Evolutionary conservation across 805 yeast genomes (phyloP), one percentile per base, ranked within the genome.

Genomic region (Debaryomyces hansenii): DNA sequence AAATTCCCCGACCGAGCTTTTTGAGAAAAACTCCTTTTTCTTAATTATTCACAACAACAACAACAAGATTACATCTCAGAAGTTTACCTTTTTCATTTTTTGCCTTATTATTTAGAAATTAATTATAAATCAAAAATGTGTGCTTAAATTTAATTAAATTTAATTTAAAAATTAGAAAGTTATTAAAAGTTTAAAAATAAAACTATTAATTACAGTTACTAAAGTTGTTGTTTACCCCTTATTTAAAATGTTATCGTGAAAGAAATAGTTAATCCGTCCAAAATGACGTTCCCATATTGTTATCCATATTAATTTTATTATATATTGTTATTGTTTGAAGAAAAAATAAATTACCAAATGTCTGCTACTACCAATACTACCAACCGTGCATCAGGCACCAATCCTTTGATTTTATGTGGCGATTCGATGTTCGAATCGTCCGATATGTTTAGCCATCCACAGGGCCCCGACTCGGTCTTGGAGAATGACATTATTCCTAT

Each of bases 161-260:
- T 33, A 44, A 41, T 35, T 40, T 50, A 48, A 44, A 45, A 36
- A 46, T 40, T 33, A 36, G 27, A 42, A 21, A 42, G 29, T 45
- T 34, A 42, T 45, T 41, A 45, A 41, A 34, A 46, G 45, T 49
- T 46, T 51, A 41, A 36, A 40, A 42, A 51, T 53, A 54, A 44
- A 53, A 56, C 55, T 51, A 48, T 53, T 49, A 48, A 54, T 54
- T 48, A 47, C 46, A 51, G 27, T 24, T 24, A 46, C 41, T 41
- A 48, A 48, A 48, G 63, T 63, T 63, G 62, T 63, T 64, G 58
- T 59, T 54, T 42, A 43, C 46, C 46, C 52, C 51, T 54, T 54
- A 43, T 46, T 53, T 51, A 62, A 57, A 45, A 66, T 67, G 70
- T 64, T 66, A 66, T 58, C 56, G 65, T 66, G 64, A 64, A 56